Evolutionary conservation across 208 protist species (phyloP), one percentile per base, ranked within the genome.

Genomic region (Trichomonas vaginalis): DNA sequence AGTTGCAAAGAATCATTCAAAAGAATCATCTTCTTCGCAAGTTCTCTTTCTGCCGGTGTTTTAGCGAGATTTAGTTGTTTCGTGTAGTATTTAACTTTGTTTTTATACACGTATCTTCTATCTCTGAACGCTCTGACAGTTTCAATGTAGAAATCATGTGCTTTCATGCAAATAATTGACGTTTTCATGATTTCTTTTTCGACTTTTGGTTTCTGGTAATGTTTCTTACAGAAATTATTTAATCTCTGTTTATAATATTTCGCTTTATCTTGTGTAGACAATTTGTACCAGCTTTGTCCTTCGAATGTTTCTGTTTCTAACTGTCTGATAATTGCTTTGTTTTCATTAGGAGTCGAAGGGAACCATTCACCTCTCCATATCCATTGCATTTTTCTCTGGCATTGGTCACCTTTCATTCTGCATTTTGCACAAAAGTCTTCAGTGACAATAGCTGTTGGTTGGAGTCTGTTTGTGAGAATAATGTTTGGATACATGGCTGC

Each of bases 401-500:
- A 99, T 79, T 98, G 96, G 32, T 95, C 79, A 56, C 42, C 37
- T 12, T 40, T 48, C 12, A 87, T 88, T 88, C 2, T 87, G 95
- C 97, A 98, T 12, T 92, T 82, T 0, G 99, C 98, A 97, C 99
- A 99, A 10, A 98, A 98, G 47, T 98, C 97, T n/a, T 98, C 97
- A 86, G 97, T 97, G 12, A 98, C 96, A 35, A 98, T 97, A 21
- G 99, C 98, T 96, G 98, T 98, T 40, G 99, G 99, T 97, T 99
- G 99, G 14, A 99, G 98, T 61, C 99, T 97, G 96, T 99, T 99
- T 0, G 99, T 99, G 21, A 99, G 97, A 96, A 99, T 99, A 97
- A 99, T 99, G 97, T 99, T 99, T 0, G 99, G 99, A 97, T 99
- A 99, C 99, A 99, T 99, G 45, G 99, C 99, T 40, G 98, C 98